Base-by-base conservation (phyloP, 306 rosid genomes). In the Vachellia collinsii region DNA sequence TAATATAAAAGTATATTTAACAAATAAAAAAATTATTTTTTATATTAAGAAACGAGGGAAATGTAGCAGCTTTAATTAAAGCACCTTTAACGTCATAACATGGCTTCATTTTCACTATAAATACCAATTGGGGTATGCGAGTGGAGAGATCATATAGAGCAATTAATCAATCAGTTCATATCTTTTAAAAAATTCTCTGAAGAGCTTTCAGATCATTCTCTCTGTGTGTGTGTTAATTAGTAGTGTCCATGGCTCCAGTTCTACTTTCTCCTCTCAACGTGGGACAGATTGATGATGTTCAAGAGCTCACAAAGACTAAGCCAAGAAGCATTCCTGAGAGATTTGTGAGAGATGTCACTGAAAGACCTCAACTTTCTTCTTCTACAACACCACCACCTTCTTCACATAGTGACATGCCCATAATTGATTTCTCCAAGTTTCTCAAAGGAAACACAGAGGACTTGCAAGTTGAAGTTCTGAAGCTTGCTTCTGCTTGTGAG, bases 241-340 rank as follows among this genome's bases (percentile, higher is more conserved):
- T 44, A 10, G 71, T 64, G 71, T 72, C 84, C 46, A 94, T 95
- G 99, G 91, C 96, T 81, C 96, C 98, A 8, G 90, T 70, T 47
- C 90, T 94, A 2, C 65, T 77, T 77, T 83, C 87, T 43, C 81
- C 85, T 17, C n/a, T 86, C 74, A 88, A 90, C 42, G 90, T 89
- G 83, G 98, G 98, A 9, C 92, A 92, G 83, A 91, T 95, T 63
- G 93, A 92, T 80, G 99, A 95, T 89, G 99, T 95, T 73, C 98
- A 93, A 90, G 99, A 95, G 64, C 91, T 95, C 10, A 91, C 89
- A 88, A 90, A 85, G 77, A 64, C 88, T 11, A 89, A 89, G 80
- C 91, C 97, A 12, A 82, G 82, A 38, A 87, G 65, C 50, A 81
- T 95, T 81, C 99, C 98, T 54, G 89, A 91, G 58, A 95, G 99